These are phyloP conservation scores for Volvariella surrecta DNA, from an alignment of 1,284 basidiomycete genomes.

Conservation along the genomic window DNA sequence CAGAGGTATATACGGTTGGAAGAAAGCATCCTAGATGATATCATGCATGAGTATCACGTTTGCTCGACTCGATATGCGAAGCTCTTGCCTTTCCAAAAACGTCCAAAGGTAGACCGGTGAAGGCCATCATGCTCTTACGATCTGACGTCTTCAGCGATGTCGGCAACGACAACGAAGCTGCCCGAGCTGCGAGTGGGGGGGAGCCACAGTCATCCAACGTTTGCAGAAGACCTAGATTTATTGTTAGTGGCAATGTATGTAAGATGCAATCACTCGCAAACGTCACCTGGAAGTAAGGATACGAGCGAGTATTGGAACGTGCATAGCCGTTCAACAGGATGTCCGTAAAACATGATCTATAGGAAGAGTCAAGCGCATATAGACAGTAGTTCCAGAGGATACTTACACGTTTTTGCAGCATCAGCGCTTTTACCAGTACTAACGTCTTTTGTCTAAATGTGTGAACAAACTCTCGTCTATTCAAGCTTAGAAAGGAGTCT, in stretches of 20 bases:
- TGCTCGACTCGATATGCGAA: too few relatives aligned
- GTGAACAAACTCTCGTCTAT: constrained; percentile 82
- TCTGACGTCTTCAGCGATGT: constrained; percentile 87
- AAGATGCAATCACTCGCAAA: constrained; percentile 1
- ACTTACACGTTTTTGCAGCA: constrained; percentile 84
- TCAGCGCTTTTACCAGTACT: constrained; percentile 90
- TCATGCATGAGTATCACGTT: background rate
- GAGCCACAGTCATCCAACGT: constrained; percentile 89
- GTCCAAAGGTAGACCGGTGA: constrained; percentile 86
- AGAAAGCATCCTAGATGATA: constrained; percentile 71
- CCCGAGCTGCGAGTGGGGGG: constrained; percentile 71
- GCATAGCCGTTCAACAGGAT: constrained; percentile 94
- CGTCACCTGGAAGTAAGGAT: constrained; percentile 69
- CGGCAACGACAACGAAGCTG: constrained; percentile 59
- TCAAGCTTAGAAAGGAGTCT: constrained; percentile 1
- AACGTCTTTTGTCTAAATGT: constrained; percentile 91
- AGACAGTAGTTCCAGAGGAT: background rate
- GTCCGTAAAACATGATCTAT: constrained; percentile 95
- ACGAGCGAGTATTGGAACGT: constrained; percentile 96
- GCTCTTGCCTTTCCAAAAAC: constrained; percentile 77
- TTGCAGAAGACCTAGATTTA: constrained; percentile 65
- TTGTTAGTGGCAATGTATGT: constrained; percentile 12
- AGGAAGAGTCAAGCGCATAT: constrained; percentile 5
- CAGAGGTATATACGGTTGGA: constrained; percentile 95
- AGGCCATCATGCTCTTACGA: constrained; percentile 84